Base-by-base conservation (phyloP, 345 rosid genomes). In the Boechera retrofracta region DNA sequence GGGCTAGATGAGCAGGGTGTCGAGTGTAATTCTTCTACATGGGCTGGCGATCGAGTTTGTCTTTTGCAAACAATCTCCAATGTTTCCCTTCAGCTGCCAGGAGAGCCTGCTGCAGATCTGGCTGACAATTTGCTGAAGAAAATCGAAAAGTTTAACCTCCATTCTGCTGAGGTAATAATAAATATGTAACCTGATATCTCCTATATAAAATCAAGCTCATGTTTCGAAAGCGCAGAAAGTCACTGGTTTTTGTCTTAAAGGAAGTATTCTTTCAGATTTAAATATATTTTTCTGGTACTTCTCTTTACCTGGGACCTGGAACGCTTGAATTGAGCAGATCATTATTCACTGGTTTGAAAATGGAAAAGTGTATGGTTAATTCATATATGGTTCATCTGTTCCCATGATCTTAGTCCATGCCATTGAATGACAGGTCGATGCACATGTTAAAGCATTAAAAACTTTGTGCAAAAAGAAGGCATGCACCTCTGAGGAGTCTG, bases 31-130 rank as follows among this genome's bases (percentile, higher is more conserved):
- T 92, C 97, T 70, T 85, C 86, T 84, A 80, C 89, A 61, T 91
- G 93, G 98, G 98, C 94, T 64, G 92, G 91, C 18, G 96, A 92
- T 80, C 89, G 97, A 56, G 97, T 95, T 82, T 91, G 76, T 82
- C 97, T 91, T 57, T 77, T 92, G 85, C 94, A 86, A 88, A 92
- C 99, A 70, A 89, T 92, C 77, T 89, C 99, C 52, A 85, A 89
- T 79, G 96, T 92, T 72, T 87, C 99, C 45, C 85, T 88, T 48
- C 92, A 89, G 88, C 83, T 95, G 73, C 97, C 96, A 32, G 73
- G 92, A 11, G 90, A 86, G 78, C 83, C 92, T 83, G 93, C 99
- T 31, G 92, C 99, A 80, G 93, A 89, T 76, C 87, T 92, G 72
- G 97, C 96, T 64, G 88, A 89, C 81, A 89, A 90, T 69, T 85